A percentile compares a stretch with the other conserved stretches of the same genome.
phyloP scores from a whole-genome alignment of 2,329 filamentous ascomycete species.

The Dothistroma pini region DNA sequence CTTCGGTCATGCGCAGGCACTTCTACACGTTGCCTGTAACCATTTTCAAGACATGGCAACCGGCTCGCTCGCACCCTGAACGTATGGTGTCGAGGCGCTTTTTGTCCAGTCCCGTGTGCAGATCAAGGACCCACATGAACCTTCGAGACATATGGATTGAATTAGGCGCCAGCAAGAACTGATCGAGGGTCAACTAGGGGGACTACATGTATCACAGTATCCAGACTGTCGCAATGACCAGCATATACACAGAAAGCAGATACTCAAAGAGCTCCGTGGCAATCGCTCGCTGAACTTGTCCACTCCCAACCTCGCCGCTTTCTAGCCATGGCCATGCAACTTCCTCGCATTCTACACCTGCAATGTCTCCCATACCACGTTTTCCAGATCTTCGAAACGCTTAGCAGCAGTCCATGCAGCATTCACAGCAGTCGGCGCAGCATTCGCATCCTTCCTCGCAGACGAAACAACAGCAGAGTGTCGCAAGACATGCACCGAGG shows the following conservation, averaged over 20 bases:
- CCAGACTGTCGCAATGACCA: slow-evolving; percentile 18
- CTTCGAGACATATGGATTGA: too few relatives aligned
- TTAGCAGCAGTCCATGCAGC: slow-evolving; percentile 39
- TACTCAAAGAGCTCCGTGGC: not conserved
- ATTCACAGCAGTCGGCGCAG: slow-evolving; percentile 60
- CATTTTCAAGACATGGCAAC: too few relatives aligned
- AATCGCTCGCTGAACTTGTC: not conserved
- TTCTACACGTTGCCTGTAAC: too few relatives aligned
- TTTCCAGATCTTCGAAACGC: not conserved
- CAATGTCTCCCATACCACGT: not conserved
- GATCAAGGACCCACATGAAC: too few relatives aligned
- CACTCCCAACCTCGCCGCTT: not conserved
- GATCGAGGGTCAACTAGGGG: not conserved
- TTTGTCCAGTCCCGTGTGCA: too few relatives aligned
- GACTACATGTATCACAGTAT: slow-evolving; percentile 7
- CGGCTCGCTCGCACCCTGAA: too few relatives aligned
- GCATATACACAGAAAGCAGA: slow-evolving; percentile 18
- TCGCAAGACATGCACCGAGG: slow-evolving; percentile 51
- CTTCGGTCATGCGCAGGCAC: too few relatives aligned
- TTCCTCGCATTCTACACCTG: not conserved
- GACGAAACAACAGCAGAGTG: slow-evolving; percentile 61
- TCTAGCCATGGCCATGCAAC: not conserved
- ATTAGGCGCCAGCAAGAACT: too few relatives aligned
- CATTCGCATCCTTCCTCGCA: slow-evolving; percentile 63
- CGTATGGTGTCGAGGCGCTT: too few relatives aligned